Conservation (phyloP, 257 asterid genomes). For the Anisodus tanguticus region DNA sequence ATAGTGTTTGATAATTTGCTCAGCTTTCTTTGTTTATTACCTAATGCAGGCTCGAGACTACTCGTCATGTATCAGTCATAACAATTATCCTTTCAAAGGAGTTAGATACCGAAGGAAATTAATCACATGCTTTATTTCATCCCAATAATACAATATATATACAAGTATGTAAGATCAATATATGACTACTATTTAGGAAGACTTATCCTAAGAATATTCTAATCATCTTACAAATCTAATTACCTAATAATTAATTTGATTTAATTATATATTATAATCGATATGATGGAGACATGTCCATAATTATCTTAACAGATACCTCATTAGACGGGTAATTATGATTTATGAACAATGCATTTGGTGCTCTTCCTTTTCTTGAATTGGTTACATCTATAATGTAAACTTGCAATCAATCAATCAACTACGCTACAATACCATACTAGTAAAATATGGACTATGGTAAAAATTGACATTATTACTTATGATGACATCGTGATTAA, state of each 20-base stretch:
- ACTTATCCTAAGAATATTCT: no score
- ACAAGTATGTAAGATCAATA: no score
- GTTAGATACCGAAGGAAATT: no score
- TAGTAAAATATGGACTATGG: neutral
- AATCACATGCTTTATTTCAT: no score
- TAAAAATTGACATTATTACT: neutral
- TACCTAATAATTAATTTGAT: no score
- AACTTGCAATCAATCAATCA: neutral
- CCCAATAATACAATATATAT: no score
- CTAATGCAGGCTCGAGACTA: conserved; percentile 34
- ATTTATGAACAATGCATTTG: neutral
- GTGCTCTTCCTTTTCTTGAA: neutral
- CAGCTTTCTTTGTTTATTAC: conserved; percentile 7
- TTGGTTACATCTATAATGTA: neutral
- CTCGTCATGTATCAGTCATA: conserved; percentile 37
- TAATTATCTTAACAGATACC: no score
- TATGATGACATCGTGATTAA: neutral
- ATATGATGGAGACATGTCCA: no score
- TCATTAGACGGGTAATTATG: conserved; percentile 34
- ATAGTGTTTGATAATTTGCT: neutral
- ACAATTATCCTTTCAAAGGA: conserved; percentile 35
- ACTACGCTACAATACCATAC: neutral
- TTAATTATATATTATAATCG: no score
- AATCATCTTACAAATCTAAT: no score
- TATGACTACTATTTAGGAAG: no score